phyloP scores from a whole-genome alignment of 352 stramenopile genomes.

The Phytophthora hybrid region DNA sequence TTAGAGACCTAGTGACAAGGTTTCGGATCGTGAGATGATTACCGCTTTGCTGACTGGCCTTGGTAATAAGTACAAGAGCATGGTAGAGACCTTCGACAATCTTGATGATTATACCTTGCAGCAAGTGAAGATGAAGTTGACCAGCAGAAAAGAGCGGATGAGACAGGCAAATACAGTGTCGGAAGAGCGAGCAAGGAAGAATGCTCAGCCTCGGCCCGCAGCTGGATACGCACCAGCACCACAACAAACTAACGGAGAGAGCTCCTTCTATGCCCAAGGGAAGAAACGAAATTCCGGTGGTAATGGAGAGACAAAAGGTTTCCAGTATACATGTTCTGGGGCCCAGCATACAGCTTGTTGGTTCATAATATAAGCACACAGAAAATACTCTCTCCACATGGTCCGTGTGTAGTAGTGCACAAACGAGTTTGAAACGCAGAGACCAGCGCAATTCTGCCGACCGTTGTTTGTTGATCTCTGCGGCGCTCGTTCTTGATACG shows the following conservation, averaged over 20 bases:
- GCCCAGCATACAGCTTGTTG: not conserved
- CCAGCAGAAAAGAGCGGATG: conserved; percentile 1
- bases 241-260: too few relatives aligned
- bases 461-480: not conserved
- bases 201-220: too few relatives aligned
- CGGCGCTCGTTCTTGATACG: not conserved
- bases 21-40: not conserved
- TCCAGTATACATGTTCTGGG: not conserved
- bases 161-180: not conserved
- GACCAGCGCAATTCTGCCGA: not conserved
- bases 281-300: too few relatives aligned
- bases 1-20: too few relatives aligned
- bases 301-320: too few relatives aligned
- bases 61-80: not conserved
- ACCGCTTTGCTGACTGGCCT: conserved; percentile 6
- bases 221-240: too few relatives aligned
- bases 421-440: not conserved
- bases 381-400: too few relatives aligned
- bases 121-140: conserved; percentile 12
- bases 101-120: conserved; percentile 10
- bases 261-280: too few relatives aligned
- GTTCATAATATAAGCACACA: not conserved
- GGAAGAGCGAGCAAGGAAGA: not conserved
- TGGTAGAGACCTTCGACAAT: conserved; percentile 10
- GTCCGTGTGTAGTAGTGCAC: too few relatives aligned